Evolutionary conservation across 305 asterid genomes (phyloP), one percentile per base, ranked within the genome.

Genomic region (Fraxinus velutina): DNA sequence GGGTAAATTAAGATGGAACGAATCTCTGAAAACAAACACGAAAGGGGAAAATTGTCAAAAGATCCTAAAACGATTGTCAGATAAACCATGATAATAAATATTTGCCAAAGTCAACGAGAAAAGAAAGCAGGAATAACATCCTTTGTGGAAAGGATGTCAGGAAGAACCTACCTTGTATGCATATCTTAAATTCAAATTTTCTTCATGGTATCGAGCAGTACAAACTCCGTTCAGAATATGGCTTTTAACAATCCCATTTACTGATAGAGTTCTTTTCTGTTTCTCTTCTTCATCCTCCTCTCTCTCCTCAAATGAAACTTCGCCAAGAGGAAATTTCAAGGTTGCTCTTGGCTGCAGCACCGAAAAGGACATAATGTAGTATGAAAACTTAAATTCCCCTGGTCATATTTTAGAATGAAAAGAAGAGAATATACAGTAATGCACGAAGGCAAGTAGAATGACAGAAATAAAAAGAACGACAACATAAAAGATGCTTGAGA

Each of bases 241-340:
- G 73, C 86, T 87, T 86, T 86, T 91, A 19, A 92, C 80, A 21
- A 90, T 83, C 73, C 98, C 97, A 85, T 85, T 90, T 66, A 93
- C 85, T 36, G 94, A 87, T 76, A 91, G 79, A 81, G 75, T 44
- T 85, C 79, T 89, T 87, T 87, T 91, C 77, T 85, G 85, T 68
- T 89, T 92, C 88, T 93, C 97, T 73, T 76, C 90, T 80, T 86
- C 94, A 57, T 85, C 98, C 80, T 84, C 95, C 39, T 86, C 94
- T 88, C 78, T 93, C 87, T 93, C 97, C 86, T 88, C 89, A 32
- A 95, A 70, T 44, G 95, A 90, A 87, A 95, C 80, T 88, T 95
- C 98, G 44, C 99, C 99, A 22, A 83, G 78, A 72, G 99, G 97
- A 80, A 93, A 92, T 85, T 86, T 92, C 60, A 93, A 82, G 82